Percentiles rank a stretch among this genome's conserved stretches.
phyloP scores from a whole-genome alignment of 73 alveolate species.

The Effrenium voratum region DNA sequence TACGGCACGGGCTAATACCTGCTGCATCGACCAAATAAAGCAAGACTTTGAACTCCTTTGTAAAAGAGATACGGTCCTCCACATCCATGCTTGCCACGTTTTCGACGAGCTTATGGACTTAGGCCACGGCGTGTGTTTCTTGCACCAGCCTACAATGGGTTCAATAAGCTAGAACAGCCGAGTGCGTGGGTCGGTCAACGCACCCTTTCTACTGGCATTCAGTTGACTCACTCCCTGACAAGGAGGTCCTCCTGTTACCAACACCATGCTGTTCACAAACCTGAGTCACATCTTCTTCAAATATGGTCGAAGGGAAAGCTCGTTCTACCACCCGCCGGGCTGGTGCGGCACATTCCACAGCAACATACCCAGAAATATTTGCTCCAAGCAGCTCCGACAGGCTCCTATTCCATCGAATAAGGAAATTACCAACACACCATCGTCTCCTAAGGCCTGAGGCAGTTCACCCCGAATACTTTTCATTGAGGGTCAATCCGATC shows the following conservation, averaged over 20 bases:
- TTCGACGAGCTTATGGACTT: not conserved
- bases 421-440: not conserved
- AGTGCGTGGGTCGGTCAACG: not conserved
- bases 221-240: not conserved
- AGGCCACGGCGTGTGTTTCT: not conserved
- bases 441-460: not conserved
- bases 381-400: not conserved
- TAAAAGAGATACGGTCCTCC: not conserved
- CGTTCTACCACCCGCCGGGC: not conserved
- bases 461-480: not conserved
- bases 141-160: not conserved
- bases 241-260: not conserved
- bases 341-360: not conserved
- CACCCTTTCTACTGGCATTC: not conserved
- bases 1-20: not conserved
- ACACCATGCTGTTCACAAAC: not conserved
- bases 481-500: not conserved
- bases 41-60: not conserved
- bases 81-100: not conserved
- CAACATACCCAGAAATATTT: not conserved
- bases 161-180: not conserved
- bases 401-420: not conserved
- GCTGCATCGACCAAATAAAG: not conserved
- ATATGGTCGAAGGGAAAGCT: not conserved
- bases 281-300: not conserved